Percentiles rank a stretch among this genome's conserved stretches.
Conservation (phyloP, 1,139 yeast species). For the Zygotorulaspora mrakii region DNA sequence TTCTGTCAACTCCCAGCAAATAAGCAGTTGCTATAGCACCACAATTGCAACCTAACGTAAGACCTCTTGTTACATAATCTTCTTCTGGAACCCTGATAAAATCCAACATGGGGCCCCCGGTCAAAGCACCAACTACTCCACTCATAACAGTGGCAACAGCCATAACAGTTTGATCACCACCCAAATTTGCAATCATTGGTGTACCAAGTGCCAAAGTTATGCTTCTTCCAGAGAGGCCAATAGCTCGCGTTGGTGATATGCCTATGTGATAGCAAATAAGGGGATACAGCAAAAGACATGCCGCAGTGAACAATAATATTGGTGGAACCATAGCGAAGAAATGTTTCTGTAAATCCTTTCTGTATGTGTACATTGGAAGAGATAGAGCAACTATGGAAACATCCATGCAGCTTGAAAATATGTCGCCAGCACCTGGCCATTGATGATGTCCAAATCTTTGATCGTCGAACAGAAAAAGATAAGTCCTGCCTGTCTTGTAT, state of each 20-base stretch:
- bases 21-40: slow-evolving; percentile 84
- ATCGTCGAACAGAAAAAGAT: slow-evolving; percentile 52
- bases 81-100: slow-evolving; percentile 50
- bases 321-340: slow-evolving; percentile 59
- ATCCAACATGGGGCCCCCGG: slow-evolving; percentile 52
- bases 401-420: slow-evolving; percentile 67
- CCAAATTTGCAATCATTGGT: slow-evolving; percentile 58
- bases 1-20: slow-evolving; percentile 60
- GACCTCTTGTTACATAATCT: slow-evolving; percentile 74
- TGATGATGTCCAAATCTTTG: slow-evolving; percentile 24
- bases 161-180: slow-evolving; percentile 68
- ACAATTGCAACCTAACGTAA: slow-evolving; percentile 70
- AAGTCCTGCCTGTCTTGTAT: slow-evolving; percentile 69
- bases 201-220: slow-evolving; percentile 80
- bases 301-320: slow-evolving; percentile 51
- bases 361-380: slow-evolving; percentile 72
- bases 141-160: slow-evolving; percentile 77
- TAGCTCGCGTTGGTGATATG: slow-evolving; percentile 53
- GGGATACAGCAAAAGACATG: slow-evolving; percentile 67
- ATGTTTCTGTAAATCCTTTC: slow-evolving; percentile 59
- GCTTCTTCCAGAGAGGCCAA: slow-evolving; percentile 76
- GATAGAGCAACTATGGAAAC: slow-evolving; percentile 72
- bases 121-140: slow-evolving; percentile 70
- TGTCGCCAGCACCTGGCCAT: slow-evolving; percentile 82
- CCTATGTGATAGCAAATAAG: slow-evolving; percentile 63